Evolutionary conservation across 2,329 filamentous ascomycete species (phyloP), one percentile per base, ranked within the genome.

Genomic region (Aspergillus persii): DNA sequence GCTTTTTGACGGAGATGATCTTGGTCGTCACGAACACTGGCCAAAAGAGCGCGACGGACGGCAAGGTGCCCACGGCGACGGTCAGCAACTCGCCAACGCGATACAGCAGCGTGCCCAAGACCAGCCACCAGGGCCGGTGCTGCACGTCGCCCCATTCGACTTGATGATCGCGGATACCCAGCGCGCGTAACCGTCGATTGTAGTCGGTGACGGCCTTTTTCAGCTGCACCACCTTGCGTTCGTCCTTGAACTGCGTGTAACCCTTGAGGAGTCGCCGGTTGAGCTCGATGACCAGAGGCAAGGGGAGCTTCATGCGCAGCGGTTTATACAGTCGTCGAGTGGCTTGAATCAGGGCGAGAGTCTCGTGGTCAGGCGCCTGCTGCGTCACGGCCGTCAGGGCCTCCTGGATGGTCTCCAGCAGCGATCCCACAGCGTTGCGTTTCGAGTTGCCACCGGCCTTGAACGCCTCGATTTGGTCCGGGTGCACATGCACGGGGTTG

Each of bases 271-370:
- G 84, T 36, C 94, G 88, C 54, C 94, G 86, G 77, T 98, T 98
- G 53, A 99, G 85, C 77, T 99, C 95, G 31, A 98, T 91, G 9
- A 98, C 91, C 71, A 94, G 89, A 0, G 94, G 92, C 26, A 98
- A 83, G 6, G 94, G 94, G 36, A 98, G 83, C 75, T 96, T 96
- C 79, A 94, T 96, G 68, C 92, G 91, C 53, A 92, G 94, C 11
- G 92, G 91, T 70, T 96, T 97, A 79, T 99, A 99, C 29, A 99
- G 82, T 53, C 95, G 87, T 62, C 95, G 86, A 6, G 93, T 94
- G 36, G 94, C 93, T 83, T 98, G 95, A 60, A 98, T 96, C 66
- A 96, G 83, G 92, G 96, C 96, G 27, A 98, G 82, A 3, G 94
- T 98, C 69, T 98, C 94, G 76, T 96, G 97, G 76, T 98, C 92